Evolutionary conservation across 768 basidiomycete species (phyloP), one percentile per base, ranked within the genome.

Genomic region (Tephrocybe sp.): DNA sequence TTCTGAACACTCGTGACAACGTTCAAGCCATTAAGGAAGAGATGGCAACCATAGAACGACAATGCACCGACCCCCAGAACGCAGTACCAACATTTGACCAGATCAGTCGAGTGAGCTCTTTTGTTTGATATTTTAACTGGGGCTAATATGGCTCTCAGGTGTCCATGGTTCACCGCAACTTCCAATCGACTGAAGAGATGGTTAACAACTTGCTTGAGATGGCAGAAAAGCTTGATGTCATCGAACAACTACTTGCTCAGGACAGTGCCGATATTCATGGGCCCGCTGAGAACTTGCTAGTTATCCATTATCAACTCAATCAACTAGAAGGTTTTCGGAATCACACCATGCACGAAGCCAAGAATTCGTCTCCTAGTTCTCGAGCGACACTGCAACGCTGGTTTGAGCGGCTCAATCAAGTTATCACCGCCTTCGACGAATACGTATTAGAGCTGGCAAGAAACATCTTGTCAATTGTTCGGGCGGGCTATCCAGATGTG

Each of bases 101-200:
- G 71, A 97, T 98, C 64, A 91, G 89, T 63, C 79, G 94, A 68
- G 96, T 97, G 62, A 49, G 86, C 74, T 20, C 7, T 20, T 19
- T 38, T 32, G 36, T n/a, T n/a, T 35, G 1, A 31, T 5, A 34
- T 41, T 5, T 8, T 2, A 10, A 39, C 32, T 36, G n/a, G n/a
- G 7, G 26, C 26, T 19, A 32, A 54, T 44, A 22, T 50, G 22
- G 39, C 43, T 19, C 38, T 2, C 50, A 98, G 94, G 94, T 97
- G 2, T 98, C 96, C 5, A 84, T 89, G 74, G 89, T 98, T 2
- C 96, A 98, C 66, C 81, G 95, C 7, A 94, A 96, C 64, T 95
- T 98, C 59, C 84, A 92, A 55, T 89, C 90, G 49, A 97, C 94
- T 1, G 91, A 95, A 64, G 93, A 96, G 58, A 95, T 97, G 85